A percentile compares a stretch with the other conserved stretches of the same genome.
Evolutionary conservation across 495 filamentous ascomycete species (phyloP).

Genomic region (Neurospora sp.): DNA sequence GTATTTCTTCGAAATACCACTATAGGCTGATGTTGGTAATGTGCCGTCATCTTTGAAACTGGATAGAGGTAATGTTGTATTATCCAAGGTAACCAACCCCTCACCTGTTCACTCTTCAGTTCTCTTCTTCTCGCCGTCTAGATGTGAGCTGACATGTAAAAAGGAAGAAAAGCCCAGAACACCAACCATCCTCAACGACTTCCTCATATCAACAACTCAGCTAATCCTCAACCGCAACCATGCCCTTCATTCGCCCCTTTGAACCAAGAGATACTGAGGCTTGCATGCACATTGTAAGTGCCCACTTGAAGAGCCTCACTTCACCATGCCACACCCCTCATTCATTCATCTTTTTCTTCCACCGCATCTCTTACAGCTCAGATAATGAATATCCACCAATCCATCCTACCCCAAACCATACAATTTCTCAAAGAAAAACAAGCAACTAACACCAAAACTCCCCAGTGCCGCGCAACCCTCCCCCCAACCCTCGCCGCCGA

Average conservation of each 20-base stretch:
- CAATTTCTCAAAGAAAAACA: neutral
- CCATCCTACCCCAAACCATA: neutral
- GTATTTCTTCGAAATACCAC: too few relatives aligned
- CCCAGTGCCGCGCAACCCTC: conserved; percentile 32
- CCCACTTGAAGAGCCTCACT: neutral
- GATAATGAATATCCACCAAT: neutral
- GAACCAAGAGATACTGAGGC: conserved; percentile 21
- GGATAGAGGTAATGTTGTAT: neutral
- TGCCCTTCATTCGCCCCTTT: conserved; percentile 29
- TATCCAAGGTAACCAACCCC: neutral
- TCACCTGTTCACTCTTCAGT: neutral
- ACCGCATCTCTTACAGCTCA: neutral
- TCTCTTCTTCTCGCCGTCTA: neutral
- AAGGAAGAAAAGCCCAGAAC: neutral
- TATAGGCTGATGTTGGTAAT: too few relatives aligned
- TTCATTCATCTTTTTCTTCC: neutral
- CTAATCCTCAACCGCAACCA: neutral
- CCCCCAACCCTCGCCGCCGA: conserved; percentile 23
- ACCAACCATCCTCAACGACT: neutral
- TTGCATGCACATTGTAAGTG: conserved; percentile 26
- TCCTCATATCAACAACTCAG: neutral
- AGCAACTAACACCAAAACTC: neutral
- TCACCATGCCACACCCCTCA: neutral
- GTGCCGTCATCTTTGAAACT: too few relatives aligned
- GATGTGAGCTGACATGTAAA: neutral